Percentiles rank a stretch among this genome's conserved stretches.
Conservation (phyloP, 257 asterid genomes). For the Solanum gracilifrons region DNA sequence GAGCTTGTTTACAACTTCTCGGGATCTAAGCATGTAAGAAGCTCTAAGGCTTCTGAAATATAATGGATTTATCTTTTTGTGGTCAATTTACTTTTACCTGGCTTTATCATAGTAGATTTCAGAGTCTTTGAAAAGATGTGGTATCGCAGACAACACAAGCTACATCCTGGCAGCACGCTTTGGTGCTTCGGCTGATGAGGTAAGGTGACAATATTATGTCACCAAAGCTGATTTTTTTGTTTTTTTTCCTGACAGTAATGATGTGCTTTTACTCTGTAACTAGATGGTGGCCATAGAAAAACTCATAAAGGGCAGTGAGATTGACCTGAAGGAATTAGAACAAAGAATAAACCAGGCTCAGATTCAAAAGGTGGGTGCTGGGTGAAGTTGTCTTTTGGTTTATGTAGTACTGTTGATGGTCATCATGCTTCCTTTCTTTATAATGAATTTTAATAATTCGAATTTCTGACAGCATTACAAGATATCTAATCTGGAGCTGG, state of each 20-base stretch:
- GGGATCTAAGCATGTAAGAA: conserved; percentile 76
- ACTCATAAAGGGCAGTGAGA: conserved; percentile 59
- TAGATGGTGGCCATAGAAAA: conserved; percentile 46
- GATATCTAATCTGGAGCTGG: conserved; percentile 61
- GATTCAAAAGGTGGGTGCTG: conserved; percentile 56
- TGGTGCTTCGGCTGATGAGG: conserved; percentile 72
- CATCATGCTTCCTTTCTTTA: neutral
- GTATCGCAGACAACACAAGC: conserved; percentile 72
- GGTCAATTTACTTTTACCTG: neutral
- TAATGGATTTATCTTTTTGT: neutral
- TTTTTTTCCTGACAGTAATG: neutral
- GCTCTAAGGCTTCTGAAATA: neutral
- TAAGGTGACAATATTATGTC: conserved; percentile 8
- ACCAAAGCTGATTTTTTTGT: neutral
- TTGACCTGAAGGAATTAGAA: conserved; percentile 65
- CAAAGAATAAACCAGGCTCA: conserved; percentile 55
- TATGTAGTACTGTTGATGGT: neutral
- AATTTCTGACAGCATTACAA: conserved; percentile 55
- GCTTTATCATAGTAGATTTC: conserved; percentile 42
- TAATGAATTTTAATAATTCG: neutral
- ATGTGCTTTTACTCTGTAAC: neutral
- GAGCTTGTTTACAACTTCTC: conserved; percentile 95
- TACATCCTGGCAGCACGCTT: conserved; percentile 81
- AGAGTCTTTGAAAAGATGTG: conserved; percentile 81
- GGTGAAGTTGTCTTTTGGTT: neutral